Conservation (phyloP, 2,329 filamentous ascomycete species). For the Thelonectria olida region DNA sequence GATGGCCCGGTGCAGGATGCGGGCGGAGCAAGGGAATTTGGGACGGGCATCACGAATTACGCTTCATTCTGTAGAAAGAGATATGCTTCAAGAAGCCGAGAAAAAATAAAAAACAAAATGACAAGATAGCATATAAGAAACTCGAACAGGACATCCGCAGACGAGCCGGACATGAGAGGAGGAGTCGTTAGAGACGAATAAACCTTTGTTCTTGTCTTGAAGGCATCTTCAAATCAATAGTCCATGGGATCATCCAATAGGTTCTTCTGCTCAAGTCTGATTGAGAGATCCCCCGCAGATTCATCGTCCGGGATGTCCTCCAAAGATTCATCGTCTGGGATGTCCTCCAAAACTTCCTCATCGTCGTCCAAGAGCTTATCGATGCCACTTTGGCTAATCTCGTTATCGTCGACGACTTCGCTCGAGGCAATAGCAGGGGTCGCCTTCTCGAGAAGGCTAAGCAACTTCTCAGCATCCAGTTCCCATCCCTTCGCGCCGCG, state of each 20-base stretch:
- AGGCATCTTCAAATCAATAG: constrained; percentile 21
- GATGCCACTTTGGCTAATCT: constrained; percentile 20
- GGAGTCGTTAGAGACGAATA: constrained; percentile 12
- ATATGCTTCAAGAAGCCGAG: constrained; percentile 31
- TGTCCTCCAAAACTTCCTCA: constrained; percentile 15
- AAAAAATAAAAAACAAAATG: constrained; percentile 3
- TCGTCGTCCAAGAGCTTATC: constrained; percentile 23
- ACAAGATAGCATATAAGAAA: constrained; percentile 16
- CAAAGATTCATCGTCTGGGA: constrained; percentile 19
- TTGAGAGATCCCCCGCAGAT: constrained; percentile 19
- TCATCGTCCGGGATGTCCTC: too few species aligned
- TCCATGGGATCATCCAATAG: constrained; percentile 18
- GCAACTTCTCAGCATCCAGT: too few species aligned
- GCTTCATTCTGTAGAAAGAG: constrained; percentile 38
- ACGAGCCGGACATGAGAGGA: constrained; percentile 13
- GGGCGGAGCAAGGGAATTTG: constrained; percentile 36
- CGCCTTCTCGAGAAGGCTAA: too few species aligned
- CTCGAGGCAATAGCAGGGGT: constrained; percentile 12
- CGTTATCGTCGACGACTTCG: constrained; percentile 18
- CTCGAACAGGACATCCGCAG: constrained; percentile 22
- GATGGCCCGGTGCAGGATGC: constrained; percentile 33
- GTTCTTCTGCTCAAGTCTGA: constrained; percentile 20
- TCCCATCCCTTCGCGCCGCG: too few species aligned
- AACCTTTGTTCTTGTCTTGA: constrained; percentile 4
- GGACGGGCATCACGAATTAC: constrained; percentile 38